Base-by-base conservation (phyloP, 2,329 filamentous ascomycete species). In the Pezizomycotina sp. region DNA sequence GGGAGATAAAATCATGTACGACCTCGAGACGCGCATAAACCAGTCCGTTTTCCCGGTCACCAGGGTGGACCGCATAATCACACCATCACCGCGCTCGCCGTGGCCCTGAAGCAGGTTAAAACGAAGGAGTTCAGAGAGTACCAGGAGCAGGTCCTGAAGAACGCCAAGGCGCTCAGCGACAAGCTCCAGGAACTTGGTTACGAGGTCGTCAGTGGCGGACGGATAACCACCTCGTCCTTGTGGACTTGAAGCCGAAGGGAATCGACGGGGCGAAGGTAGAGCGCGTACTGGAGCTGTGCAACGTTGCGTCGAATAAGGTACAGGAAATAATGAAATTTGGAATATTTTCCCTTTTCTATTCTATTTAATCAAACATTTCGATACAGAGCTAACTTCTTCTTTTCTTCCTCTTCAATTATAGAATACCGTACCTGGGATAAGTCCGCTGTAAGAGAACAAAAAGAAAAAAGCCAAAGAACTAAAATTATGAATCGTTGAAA, bases 231-330 rank as follows among this genome's bases (percentile, higher is more conserved):
- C 75, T 98, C 47, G 79, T 98, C 7, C 69, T 98, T 12, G 66
- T 89, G 31, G 89, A 98, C 58, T 70, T 98, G 32, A 92, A 92
- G 63, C 74, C 80, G 23, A 79, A 89, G 56, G 68, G 68, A 39
- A 74, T 98, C 43, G 89, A 98, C 54, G 84, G 84, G 49, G 77
- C 78, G 15, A 76, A 84, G 34, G 82, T 92, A 9, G 84, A 93
- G 63, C 75, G 82, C 29, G 74, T 92, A 10, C 69, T 93, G 15
- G 84, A 93, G 58, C 71, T 92, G 29, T 82, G 91, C 48, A 86
- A 86, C 51, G 86, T 95, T 34, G 89, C 89, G n/a, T 78, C 80
- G 56, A 98, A 98, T 68, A 98, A 98, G 69, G 98, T n/a, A n/a
- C n/a, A n/a, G n/a, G n/a, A n/a, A n/a, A n/a, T n/a, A n/a, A n/a